These are phyloP conservation scores for Eudorina sp. DNA, from an alignment of 139 green algal genomes.

Conservation along the genomic window DNA sequence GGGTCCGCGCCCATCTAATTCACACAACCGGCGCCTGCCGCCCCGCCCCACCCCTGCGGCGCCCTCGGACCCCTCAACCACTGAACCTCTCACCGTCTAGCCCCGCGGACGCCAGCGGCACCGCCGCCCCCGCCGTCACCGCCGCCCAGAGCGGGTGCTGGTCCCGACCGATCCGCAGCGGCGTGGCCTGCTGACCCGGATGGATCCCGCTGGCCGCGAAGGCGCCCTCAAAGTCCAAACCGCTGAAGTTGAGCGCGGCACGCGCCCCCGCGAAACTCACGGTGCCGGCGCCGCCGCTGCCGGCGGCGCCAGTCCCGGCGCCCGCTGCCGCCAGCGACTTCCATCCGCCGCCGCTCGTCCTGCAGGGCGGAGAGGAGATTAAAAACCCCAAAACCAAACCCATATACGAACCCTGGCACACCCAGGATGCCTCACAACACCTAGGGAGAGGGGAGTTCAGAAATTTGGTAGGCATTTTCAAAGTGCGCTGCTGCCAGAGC, in stretches of 20 bases:
- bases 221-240: conserved; percentile 50
- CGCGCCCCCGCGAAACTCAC: conserved; percentile 18
- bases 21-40: too few species aligned
- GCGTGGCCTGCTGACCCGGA: conserved; percentile 61
- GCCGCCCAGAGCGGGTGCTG: conserved; percentile 60
- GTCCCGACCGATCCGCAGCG: conserved; percentile 65
- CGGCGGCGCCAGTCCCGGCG: not conserved
- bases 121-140: not conserved
- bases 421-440: too few species aligned
- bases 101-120: not conserved
- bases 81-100: not conserved
- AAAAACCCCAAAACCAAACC: too few species aligned
- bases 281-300: not conserved
- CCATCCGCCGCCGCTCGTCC: too few species aligned
- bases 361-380: too few species aligned
- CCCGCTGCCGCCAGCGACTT: conserved; percentile 12
- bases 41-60: too few species aligned
- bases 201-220: conserved; percentile 30
- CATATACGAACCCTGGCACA: too few species aligned
- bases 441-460: too few species aligned
- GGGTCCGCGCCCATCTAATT: too few species aligned
- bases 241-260: conserved; percentile 38
- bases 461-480: too few species aligned
- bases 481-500: too few species aligned
- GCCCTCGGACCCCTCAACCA: too few species aligned